Percentiles rank a stretch among this genome's conserved stretches.
Conservation (phyloP, 306 rosid species). For the Dryas drummondii region DNA sequence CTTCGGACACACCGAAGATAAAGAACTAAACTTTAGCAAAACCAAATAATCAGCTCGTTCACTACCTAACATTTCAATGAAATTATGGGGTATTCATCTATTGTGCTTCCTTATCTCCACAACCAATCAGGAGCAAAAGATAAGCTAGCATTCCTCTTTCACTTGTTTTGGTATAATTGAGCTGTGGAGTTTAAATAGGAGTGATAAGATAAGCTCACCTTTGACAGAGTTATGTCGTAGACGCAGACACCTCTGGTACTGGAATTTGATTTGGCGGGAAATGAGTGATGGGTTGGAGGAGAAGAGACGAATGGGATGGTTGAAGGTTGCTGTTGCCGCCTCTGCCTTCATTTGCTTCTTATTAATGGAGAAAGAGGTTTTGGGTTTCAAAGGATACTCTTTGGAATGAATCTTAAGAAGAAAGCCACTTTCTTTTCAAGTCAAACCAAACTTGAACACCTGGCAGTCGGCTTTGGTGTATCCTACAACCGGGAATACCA, state of each 20-base stretch:
- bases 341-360: slow-evolving; percentile 19
- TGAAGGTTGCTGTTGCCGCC: not conserved
- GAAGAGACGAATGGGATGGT: slow-evolving; percentile 16
- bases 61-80: not conserved
- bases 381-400: not conserved
- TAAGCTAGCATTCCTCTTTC: not conserved
- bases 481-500: not conserved
- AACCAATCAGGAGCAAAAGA: not conserved
- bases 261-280: slow-evolving; percentile 26
- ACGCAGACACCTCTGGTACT: not conserved
- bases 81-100: not conserved
- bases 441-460: no score
- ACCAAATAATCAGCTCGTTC: not conserved
- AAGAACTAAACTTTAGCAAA: not conserved
- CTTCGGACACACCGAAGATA: not conserved
- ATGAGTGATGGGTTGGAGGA: slow-evolving; percentile 7
- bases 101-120: not conserved
- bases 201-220: slow-evolving; percentile 25
- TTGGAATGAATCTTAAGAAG: no score
- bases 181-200: not conserved
- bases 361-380: not conserved
- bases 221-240: slow-evolving; percentile 1
- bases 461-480: no score
- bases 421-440: no score
- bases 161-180: not conserved